Evolutionary conservation across 768 basidiomycete genomes (phyloP).

Genomic region (Xerocomus potaroensis): DNA sequence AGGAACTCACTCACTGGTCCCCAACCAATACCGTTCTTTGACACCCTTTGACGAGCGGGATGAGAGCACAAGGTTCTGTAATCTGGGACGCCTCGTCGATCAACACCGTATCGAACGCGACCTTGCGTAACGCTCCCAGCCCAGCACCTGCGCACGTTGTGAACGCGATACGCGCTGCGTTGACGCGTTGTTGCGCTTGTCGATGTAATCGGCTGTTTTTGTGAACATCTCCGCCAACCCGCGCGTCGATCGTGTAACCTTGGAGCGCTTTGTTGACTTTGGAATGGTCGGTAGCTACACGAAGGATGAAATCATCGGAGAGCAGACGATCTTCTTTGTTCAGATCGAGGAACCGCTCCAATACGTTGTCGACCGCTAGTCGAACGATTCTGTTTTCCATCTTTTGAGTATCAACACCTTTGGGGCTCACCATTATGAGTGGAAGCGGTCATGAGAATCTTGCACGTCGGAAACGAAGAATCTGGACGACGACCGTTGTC

Average conservation of each 20-base stretch:
- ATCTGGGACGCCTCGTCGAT: slow-evolving; percentile 73
- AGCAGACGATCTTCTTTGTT: slow-evolving; percentile 45
- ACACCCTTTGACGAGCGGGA: slow-evolving; percentile 64
- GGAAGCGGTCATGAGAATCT: slow-evolving; percentile 67
- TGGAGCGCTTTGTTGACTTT: slow-evolving; percentile 56
- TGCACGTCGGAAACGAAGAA: slow-evolving; percentile 40
- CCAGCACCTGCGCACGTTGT: slow-evolving; percentile 66
- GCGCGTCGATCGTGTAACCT: slow-evolving; percentile 58
- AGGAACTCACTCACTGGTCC: slow-evolving; percentile 51
- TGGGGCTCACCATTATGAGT: slow-evolving; percentile 54
- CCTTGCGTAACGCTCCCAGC: slow-evolving; percentile 50
- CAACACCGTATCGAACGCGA: slow-evolving; percentile 55
- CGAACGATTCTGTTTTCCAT: not conserved
- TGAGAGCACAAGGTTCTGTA: slow-evolving; percentile 60
- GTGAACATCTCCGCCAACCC: slow-evolving; percentile 54
- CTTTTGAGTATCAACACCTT: not conserved
- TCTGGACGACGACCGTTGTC: slow-evolving; percentile 64
- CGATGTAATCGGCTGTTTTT: slow-evolving; percentile 55
- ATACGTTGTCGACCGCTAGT: slow-evolving; percentile 66
- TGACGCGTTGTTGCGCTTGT: slow-evolving; percentile 55
- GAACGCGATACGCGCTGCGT: slow-evolving; percentile 54
- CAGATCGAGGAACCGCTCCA: slow-evolving; percentile 54
- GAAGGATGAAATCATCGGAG: slow-evolving; percentile 53
- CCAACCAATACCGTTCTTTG: slow-evolving; percentile 58
- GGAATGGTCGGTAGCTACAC: slow-evolving; percentile 62